Evolutionary conservation across 176 grass and related monocot genomes (phyloP), one percentile per base, ranked within the genome.

Genomic region (Aegilops bicornis): DNA sequence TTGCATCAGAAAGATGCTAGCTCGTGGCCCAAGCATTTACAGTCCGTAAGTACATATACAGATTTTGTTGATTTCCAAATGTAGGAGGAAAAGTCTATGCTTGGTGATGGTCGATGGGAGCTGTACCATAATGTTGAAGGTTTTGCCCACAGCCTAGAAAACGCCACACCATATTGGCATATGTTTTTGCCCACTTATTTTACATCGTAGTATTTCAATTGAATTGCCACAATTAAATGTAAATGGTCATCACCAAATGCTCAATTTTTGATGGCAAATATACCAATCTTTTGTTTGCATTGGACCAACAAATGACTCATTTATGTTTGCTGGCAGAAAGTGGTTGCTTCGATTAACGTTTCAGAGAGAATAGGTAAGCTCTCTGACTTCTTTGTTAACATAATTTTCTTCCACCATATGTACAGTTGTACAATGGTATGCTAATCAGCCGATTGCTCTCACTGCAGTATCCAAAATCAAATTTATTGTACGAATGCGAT

Each of bases 351-450:
- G 0, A 7, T n/a, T 40, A 11, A 36, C 3, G 2, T 10, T 3
- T 3, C 1, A 31, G 1, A 0, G 0, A 0, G 0, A 9, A 0
- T 0, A 64, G 1, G 62, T 5, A 64, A 64, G 62, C 10, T 29
- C 24, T 29, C 62, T 27, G 2, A 29, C 25, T 64, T 27, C 10
- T 64, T 27, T 35, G 33, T 64, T 27, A 13, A 12, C 23, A 27
- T 27, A 14, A 27, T 10, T 64, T 27, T 27, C 23, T 64, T 64
- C 61, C 10, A 14, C 23, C 10, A 2, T 64, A 47, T 47, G 43
- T 47, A 47, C 1, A 47, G 12, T 45, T 47, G 43, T 47, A 27
- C 23, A 64, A 10, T 2, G 4, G 27, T 27, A 13, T 64, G 9
- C 61, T 64, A 25, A 64, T 64, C 23, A 64, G 61, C 13, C 25